Base-by-base conservation (phyloP, 176 grass and related monocot genomes). In the Avena eriantha region DNA sequence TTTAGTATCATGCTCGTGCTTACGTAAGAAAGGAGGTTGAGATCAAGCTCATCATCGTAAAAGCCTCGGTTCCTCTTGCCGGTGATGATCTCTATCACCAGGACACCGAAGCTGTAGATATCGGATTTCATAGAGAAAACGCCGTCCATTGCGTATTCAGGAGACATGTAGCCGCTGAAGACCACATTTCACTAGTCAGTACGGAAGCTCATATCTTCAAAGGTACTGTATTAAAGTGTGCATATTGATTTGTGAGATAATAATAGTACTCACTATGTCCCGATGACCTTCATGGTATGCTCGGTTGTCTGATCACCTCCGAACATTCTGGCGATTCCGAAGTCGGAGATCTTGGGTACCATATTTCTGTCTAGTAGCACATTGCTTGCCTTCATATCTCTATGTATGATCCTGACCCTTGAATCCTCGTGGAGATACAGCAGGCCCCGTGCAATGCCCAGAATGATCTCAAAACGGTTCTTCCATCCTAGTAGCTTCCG, bases 331-430 rank as follows among this genome's bases (percentile, higher is more conserved):
- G 79, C 79, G 5, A 49, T 81, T 0, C 79, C 79, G 0, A 81
- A 81, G 45, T 81, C 79, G 18, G 79, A 81, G 47, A 81, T 81
- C 1, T 81, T 81, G 39, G 79, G 79, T 1, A 81, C 17, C 79
- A 81, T 81, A 29, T 81, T 66, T 81, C 4, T 33, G 60, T 81
- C 78, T 0, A 64, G 23, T 6, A 63, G 7, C 79, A 81, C 79
- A 19, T 81, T 81, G 63, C 79, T 69, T 53, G 79, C 73, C 48
- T 76, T 76, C 73, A 76, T 31, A 53, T 76, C 73, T 24, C 73
- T 76, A 9, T 76, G 73, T 26, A 81, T 81, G 79, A 81, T 81
- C 61, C 79, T 68, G 60, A 81, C 61, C 10, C 79, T 68, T 8
- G 79, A 81, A 12, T 81, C 79, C 31, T 81, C 79, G 3, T 81